phyloP scores from a whole-genome alignment of 108 stramenopile species.

The Schizochytrium sp. region DNA sequence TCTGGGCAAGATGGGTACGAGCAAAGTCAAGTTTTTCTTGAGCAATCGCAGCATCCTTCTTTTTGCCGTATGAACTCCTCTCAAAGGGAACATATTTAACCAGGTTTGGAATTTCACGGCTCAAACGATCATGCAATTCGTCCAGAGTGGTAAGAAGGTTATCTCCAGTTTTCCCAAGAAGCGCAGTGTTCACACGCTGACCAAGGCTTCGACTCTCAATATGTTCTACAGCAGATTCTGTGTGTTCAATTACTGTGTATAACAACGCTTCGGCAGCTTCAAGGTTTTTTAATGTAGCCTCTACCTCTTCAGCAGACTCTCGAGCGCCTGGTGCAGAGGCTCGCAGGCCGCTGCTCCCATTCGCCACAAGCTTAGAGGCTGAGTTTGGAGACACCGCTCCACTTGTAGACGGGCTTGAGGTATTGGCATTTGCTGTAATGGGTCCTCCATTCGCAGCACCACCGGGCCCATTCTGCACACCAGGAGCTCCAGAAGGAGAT shows the following conservation, averaged over 20 bases:
- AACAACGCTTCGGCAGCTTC: constrained; percentile 46
- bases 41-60: constrained; percentile 53
- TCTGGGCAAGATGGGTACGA: neutral
- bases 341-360: neutral
- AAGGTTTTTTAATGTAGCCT: constrained; percentile 6
- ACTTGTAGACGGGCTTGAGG: too few relatives aligned
- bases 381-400: too few relatives aligned
- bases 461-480: too few relatives aligned
- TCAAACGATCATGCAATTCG: constrained; percentile 5
- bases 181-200: neutral
- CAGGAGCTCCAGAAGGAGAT: too few relatives aligned
- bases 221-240: constrained; percentile 49
- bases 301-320: constrained; percentile 10
- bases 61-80: constrained; percentile 55
- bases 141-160: neutral
- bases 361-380: neutral
- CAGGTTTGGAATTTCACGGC: neutral
- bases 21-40: constrained; percentile 42
- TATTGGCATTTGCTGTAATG: too few relatives aligned
- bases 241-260: constrained; percentile 22
- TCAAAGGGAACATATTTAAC: constrained; percentile 51
- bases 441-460: too few relatives aligned
- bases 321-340: neutral
- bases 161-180: neutral
- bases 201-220: neutral